phyloP scores from a whole-genome alignment of 2,329 filamentous ascomycete species.

The Rachicladosporium sp. region DNA sequence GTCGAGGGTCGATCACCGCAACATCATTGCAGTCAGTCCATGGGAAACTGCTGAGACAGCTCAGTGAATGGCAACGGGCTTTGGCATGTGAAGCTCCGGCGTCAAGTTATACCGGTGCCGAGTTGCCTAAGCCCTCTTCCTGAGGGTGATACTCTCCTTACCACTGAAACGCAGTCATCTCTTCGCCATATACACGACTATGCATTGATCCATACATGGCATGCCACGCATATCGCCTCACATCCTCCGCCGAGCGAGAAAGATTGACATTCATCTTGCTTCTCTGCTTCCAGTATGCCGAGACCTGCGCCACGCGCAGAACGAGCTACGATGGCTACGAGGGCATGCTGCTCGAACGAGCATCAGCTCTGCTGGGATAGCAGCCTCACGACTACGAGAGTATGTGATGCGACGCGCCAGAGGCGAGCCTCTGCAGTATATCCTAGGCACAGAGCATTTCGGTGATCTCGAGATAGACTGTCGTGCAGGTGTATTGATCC shows the following conservation, averaged over 20 bases:
- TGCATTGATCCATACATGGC: conserved; percentile 1
- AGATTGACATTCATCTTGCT: conserved; percentile 35
- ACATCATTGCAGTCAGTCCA: too few relatives aligned
- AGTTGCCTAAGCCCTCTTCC: too few relatives aligned
- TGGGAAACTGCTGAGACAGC: too few relatives aligned
- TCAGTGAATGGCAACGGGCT: too few relatives aligned
- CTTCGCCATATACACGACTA: neutral
- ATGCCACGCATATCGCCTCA: conserved; percentile 22
- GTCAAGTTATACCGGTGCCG: too few relatives aligned
- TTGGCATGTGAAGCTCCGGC: too few relatives aligned
- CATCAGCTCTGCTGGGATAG: conserved; percentile 9
- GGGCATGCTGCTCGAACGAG: conserved; percentile 36
- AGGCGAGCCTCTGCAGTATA: conserved; percentile 80
- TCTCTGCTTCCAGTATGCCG: conserved; percentile 52
- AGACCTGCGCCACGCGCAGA: conserved; percentile 48
- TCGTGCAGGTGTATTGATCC: conserved; percentile 68
- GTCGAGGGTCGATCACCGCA: too few relatives aligned
- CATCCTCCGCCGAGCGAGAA: conserved; percentile 14
- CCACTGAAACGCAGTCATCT: too few relatives aligned
- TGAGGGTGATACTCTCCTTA: too few relatives aligned
- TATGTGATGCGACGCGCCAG: conserved; percentile 29
- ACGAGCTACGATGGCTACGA: conserved; percentile 62
- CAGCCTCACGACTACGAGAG: neutral
- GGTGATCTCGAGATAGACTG: conserved; percentile 70
- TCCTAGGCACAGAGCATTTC: conserved; percentile 81